phyloP scores from a whole-genome alignment of 2,329 filamentous ascomycete genomes.

The Seiridium cupressi region DNA sequence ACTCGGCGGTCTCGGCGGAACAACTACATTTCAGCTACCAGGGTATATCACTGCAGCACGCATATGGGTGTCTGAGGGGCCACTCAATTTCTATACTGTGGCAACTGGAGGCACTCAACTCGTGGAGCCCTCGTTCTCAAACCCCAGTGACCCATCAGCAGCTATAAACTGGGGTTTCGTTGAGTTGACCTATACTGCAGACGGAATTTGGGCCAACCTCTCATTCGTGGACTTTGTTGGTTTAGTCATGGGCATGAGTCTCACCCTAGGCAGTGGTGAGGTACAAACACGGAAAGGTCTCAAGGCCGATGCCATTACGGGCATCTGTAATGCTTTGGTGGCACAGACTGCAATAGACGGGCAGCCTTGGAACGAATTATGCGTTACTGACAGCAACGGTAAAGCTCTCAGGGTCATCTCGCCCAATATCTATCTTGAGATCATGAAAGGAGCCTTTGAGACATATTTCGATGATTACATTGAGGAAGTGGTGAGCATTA shows the following conservation, averaged over 20 bases:
- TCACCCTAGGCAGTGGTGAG: constrained; percentile 34
- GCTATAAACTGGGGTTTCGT: constrained; percentile 48
- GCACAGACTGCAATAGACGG: constrained; percentile 36
- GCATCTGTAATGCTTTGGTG: constrained; percentile 39
- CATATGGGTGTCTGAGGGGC: constrained; percentile 40
- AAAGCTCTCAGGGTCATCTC: constrained; percentile 42
- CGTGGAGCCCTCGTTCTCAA: constrained; percentile 47
- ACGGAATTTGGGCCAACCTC: constrained; percentile 44
- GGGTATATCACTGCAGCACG: constrained; percentile 37
- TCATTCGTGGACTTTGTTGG: constrained; percentile 52
- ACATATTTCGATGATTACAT: constrained; percentile 45
- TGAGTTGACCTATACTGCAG: constrained; percentile 43
- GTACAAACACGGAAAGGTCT: constrained; percentile 41
- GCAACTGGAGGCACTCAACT: constrained; percentile 29
- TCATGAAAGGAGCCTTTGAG: constrained; percentile 32
- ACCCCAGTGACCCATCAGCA: constrained; percentile 40
- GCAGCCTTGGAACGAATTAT: constrained; percentile 43
- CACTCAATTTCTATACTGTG: constrained; percentile 37
- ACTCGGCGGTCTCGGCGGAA: constrained; percentile 30
- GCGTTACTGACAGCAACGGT: constrained; percentile 34
- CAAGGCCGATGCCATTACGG: constrained; percentile 27
- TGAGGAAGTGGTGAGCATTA: constrained; percentile 31
- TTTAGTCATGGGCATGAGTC: constrained; percentile 47
- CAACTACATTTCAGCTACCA: constrained; percentile 35
- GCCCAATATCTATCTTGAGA: constrained; percentile 37